Conservation (phyloP, 2,329 filamentous ascomycete species). For the Fusarium nygamai region DNA sequence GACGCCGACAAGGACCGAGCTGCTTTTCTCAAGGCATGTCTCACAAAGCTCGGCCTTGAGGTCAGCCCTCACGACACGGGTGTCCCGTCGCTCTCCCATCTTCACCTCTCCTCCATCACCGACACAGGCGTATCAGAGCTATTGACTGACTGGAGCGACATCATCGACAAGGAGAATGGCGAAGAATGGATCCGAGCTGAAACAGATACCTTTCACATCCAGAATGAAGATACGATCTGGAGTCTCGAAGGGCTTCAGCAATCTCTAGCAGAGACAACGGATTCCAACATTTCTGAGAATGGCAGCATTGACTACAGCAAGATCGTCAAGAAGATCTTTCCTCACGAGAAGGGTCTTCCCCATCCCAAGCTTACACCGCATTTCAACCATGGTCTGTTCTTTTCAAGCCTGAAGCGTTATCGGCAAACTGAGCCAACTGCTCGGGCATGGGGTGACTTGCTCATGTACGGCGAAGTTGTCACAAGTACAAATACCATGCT, state of each 20-base stretch:
- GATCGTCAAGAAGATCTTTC: slow-evolving; percentile 76
- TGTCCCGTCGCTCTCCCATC: slow-evolving; percentile 80
- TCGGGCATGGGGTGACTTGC: slow-evolving; percentile 75
- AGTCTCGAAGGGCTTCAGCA: slow-evolving; percentile 64
- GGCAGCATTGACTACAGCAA: slow-evolving; percentile 79
- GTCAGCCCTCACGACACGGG: slow-evolving; percentile 74
- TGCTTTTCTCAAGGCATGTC: slow-evolving; percentile 80
- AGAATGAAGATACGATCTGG: slow-evolving; percentile 72
- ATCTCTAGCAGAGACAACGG: slow-evolving; percentile 54
- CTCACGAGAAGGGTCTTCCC: slow-evolving; percentile 76
- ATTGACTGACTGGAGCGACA: slow-evolving; percentile 72
- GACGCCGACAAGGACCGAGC: slow-evolving; percentile 76
- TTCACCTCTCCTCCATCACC: slow-evolving; percentile 81
- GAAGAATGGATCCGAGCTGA: slow-evolving; percentile 81
- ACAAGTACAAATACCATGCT: slow-evolving; percentile 94
- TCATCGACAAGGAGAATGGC: slow-evolving; percentile 72
- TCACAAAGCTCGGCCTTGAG: slow-evolving; percentile 83
- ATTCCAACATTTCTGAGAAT: slow-evolving; percentile 42
- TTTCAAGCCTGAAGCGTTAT: slow-evolving; percentile 74
- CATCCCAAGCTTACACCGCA: slow-evolving; percentile 78
- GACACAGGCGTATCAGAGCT: slow-evolving; percentile 73
- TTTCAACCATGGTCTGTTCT: slow-evolving; percentile 87
- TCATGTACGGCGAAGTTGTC: slow-evolving; percentile 91
- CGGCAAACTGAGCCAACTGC: slow-evolving; percentile 65
- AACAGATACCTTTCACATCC: slow-evolving; percentile 83